A percentile compares a stretch with the other conserved stretches of the same genome.
These are phyloP conservation scores for Fusarium ramigenum DNA, from an alignment of 2,329 filamentous ascomycete species.

Conservation along the genomic window DNA sequence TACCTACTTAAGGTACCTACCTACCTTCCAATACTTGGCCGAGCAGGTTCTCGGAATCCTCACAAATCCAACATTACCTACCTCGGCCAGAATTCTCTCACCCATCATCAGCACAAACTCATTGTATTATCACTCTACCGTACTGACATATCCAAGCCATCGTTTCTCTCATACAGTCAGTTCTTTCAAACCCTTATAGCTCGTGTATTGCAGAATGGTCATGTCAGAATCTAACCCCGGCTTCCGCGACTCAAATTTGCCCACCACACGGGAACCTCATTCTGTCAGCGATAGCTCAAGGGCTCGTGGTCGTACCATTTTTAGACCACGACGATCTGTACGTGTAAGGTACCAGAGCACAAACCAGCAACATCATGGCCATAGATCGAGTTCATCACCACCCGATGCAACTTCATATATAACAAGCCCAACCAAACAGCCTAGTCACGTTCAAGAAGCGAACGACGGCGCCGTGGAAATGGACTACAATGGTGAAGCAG, in stretches of 20 bases:
- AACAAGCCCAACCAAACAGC: background rate
- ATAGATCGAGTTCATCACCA: constrained; percentile 11
- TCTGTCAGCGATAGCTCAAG: constrained; percentile 24
- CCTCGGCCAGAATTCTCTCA: background rate
- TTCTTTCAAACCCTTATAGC: constrained; percentile 26
- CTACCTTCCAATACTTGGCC: constrained; percentile 5
- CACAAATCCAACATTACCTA: background rate
- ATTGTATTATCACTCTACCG: constrained; percentile 18
- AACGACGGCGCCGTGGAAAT: background rate
- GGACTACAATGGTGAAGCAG: background rate
- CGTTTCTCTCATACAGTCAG: constrained; percentile 33
- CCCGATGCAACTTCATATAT: background rate
- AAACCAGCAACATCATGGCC: background rate
- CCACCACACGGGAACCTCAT: constrained; percentile 14
- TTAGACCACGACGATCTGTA: constrained; percentile 39
- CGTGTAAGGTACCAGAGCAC: constrained; percentile 32
- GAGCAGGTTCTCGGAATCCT: background rate
- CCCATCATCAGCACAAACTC: constrained; percentile 15
- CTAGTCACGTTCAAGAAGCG: background rate
- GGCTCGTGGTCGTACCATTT: constrained; percentile 42
- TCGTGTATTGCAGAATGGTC: constrained; percentile 41
- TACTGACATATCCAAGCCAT: background rate
- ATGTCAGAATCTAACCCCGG: constrained; percentile 43
- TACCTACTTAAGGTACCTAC: background rate
- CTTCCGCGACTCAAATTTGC: constrained; percentile 30